Evolutionary conservation across 2,329 filamentous ascomycete genomes (phyloP), one percentile per base, ranked within the genome.

Genomic region (Monosporascus sp.): DNA sequence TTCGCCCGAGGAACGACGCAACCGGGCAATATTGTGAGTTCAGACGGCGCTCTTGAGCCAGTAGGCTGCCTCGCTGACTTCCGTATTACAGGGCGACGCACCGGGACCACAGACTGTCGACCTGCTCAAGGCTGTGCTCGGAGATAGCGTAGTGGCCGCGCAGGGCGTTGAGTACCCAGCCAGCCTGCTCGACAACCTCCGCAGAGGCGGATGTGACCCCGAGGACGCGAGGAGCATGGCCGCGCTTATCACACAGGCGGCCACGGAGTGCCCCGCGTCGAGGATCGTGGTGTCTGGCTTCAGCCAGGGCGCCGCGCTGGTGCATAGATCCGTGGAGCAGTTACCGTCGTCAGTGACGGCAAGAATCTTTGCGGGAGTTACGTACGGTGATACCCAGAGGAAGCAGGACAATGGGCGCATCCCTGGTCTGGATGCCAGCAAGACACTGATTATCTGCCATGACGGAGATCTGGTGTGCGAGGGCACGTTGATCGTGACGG

Each of bases 381-480:
- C 76, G 7, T 78, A 71, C 51, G 75, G 75, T 1, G 72, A 75
- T 55, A 75, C 73, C 19, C 65, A 69, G 61, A 71, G 67, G 61
- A 31, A 56, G 22, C 69, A 71, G 57, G 68, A 72, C 49, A 52
- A 54, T 1, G 66, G 64, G 0, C 54, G 56, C 27, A 63, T 73
- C n/a, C 69, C 69, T 8, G 62, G 63, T 14, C 70, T 68, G 49
- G 63, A 62, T 7, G 49, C 58, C 31, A 56, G 53, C 40, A 53
- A 69, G 52, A 60, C 65, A 3, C 56, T 77, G 59, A 75, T 78
- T 20, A 73, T 76, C 38, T 83, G 80, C 55, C 73, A 77, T 31
- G 46, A 57, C 3, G 79, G 76, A 0, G 80, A 83, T 57, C 66
- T 74, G 9, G 79, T 83, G 6, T 83, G 80, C 54, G 51, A 64